phyloP scores from a whole-genome alignment of 2,329 filamentous ascomycete genomes.

The Cyphellophora attinorum region DNA sequence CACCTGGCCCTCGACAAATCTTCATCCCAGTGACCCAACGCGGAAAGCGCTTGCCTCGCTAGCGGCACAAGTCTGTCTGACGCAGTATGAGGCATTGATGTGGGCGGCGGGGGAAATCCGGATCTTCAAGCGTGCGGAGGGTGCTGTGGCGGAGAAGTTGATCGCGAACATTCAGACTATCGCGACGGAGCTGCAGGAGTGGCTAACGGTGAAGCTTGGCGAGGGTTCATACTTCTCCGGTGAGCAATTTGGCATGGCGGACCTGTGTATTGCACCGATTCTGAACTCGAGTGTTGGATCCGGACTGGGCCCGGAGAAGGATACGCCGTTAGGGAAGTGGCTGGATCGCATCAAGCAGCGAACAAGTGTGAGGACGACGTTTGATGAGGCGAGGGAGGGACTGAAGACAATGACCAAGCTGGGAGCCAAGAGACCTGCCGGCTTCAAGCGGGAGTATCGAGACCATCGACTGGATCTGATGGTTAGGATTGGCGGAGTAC shows the following conservation, averaged over 20 bases:
- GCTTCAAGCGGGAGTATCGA: too few species aligned
- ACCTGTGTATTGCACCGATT: slow-evolving; percentile 6
- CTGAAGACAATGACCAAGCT: too few species aligned
- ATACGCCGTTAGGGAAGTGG: slow-evolving; percentile 1
- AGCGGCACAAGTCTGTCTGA: slow-evolving; percentile 14
- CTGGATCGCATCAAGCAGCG: too few species aligned
- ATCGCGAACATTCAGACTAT: slow-evolving; percentile 4
- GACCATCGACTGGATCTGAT: too few species aligned
- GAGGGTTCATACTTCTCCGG: slow-evolving; percentile 8
- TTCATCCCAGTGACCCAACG: slow-evolving; percentile 3
- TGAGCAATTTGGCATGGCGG: slow-evolving; percentile 6
- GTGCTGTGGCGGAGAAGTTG: slow-evolving; percentile 4
- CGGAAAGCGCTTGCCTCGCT: slow-evolving; percentile 8
- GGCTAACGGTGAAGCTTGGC: slow-evolving; percentile 8
- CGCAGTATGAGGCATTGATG: slow-evolving; percentile 12
- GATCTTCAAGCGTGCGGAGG: slow-evolving; percentile 6
- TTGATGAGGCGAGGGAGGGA: too few species aligned
- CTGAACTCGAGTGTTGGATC: slow-evolving; percentile 6
- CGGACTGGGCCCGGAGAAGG: slow-evolving; percentile 3
- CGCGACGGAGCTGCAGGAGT: slow-evolving; percentile 5
- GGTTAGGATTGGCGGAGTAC: too few species aligned
- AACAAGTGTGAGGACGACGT: too few species aligned
- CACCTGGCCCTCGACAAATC: slow-evolving; percentile 6
- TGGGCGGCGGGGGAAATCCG: slow-evolving; percentile 9
- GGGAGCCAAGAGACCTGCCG: too few species aligned